Base-by-base conservation (phyloP, 2,329 filamentous ascomycete species). In the Fusarium heterosporum region DNA sequence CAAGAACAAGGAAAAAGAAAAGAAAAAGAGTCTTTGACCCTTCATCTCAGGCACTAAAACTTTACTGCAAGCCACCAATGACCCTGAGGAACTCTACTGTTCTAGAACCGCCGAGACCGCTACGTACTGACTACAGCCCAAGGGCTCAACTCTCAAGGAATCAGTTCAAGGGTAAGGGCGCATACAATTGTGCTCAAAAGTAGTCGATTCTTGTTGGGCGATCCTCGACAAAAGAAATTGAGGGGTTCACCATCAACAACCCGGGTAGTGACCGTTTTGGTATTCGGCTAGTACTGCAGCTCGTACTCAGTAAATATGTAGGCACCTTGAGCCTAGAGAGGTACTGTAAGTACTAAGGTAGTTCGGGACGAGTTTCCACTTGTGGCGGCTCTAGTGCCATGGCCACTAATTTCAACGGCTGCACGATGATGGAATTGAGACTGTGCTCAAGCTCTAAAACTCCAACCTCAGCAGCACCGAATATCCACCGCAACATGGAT, bases 351-450 rank as follows among this genome's bases (percentile, higher is more conserved):
- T 22, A 22, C 22, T 22, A 22, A 22, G 22, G 22, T 58, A 50
- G 25, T 43, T 55, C 64, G 60, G 55, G 40, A 53, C 40, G 47
- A 39, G 47, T 40, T 61, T 68, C 30, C 41, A 39, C 43, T 49
- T 48, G 48, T 64, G 48, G 61, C 55, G 55, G 48, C 34, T 51
- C 50, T 66, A 68, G 49, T 43, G 13, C 45, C 22, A 63, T 58
- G 56, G 65, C 65, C 65, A 68, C 65, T 69, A 68, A 68, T 68
- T 66, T 69, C 61, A 68, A 68, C 65, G 65, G 65, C 65, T 68
- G 64, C 65, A 68, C 51, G 13, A 68, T 68, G 64, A 68, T 68
- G 64, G 64, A 68, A 61, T 66, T 54, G 17, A 36, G 34, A 14
- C 32, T 34, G 41, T 38, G n/a, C 25, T 39, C 28, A 25, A 39